phyloP scores from a whole-genome alignment of 2,329 filamentous ascomycete genomes.

The Pyrenophora tritici-repentis region DNA sequence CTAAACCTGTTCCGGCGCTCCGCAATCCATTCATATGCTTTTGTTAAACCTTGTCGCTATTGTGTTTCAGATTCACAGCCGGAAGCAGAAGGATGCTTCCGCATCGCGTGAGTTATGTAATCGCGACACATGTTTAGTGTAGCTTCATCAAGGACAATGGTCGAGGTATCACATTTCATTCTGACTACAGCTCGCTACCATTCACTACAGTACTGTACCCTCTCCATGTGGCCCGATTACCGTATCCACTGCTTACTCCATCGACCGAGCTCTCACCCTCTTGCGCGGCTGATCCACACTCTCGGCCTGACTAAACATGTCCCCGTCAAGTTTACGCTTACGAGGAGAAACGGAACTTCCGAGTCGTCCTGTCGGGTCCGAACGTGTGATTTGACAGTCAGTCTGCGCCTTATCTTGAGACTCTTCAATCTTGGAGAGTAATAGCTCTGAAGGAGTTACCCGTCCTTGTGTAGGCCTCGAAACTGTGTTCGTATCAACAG shows the following conservation, averaged over 20 bases:
- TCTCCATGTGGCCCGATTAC: neutral
- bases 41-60: too few relatives aligned
- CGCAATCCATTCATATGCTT: neutral
- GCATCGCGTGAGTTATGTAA: too few relatives aligned
- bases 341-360: neutral
- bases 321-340: neutral
- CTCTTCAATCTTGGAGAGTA: neutral
- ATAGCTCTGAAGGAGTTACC: neutral
- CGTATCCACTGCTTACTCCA: neutral
- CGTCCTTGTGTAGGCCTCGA: neutral
- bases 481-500: neutral
- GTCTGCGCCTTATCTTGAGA: neutral
- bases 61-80: too few relatives aligned
- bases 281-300: neutral
- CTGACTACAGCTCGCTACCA: too few relatives aligned
- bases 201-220: too few relatives aligned
- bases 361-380: neutral
- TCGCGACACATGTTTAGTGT: too few relatives aligned
- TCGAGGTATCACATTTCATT: neutral
- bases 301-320: neutral
- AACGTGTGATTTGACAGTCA: neutral
- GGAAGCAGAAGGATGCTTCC: too few relatives aligned
- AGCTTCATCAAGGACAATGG: too few relatives aligned
- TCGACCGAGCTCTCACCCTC: neutral
- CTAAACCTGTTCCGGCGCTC: slow-evolving; percentile 5